Base-by-base conservation (phyloP, 192 early-diverging fungal genomes). In the Podila epicladia region DNA sequence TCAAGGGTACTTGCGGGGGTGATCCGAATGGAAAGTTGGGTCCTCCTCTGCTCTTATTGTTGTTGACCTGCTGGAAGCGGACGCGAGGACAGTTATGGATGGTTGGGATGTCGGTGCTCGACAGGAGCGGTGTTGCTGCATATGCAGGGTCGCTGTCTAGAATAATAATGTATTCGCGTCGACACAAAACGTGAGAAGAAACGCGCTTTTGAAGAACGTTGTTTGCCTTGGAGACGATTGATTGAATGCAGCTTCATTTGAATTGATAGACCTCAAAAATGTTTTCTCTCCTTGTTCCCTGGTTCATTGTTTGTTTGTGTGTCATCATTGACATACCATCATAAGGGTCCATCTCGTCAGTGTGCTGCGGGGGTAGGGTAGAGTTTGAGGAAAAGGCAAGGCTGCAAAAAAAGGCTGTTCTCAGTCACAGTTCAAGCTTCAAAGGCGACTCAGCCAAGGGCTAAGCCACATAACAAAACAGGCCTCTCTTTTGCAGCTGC, bases 61-160 rank as follows among this genome's bases (percentile, higher is more conserved):
- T 50, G 9, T 72, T 60, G 49, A 58, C 65, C 5, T 62, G 58
- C 9, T 70, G 64, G 45, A 79, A 72, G 13, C 72, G 80, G 28
- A 69, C 64, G 15, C 64, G 80, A 28, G 83, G 82, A 38, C 75
- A 73, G 22, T 84, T 85, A 22, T 67, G 45, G 13, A 80, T 28
- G 9, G 87, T 84, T 29, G 87, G 87, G 17, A 80, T 82, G 5
- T 75, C 80, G n/a, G 85, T 83, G 9, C 65, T 71, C 11, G 87
- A 85, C 62, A 77, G 26, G 12, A 89, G 58, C 19, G 67, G 83
- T 24, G 88, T 84, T 20, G 65, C 60, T 15, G 74, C 75, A 62
- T 82, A 89, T 7, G 73, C 87, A 13, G 84, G 85, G 57, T 85
- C 85, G 24, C 63, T 62, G 26, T 87, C 88, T 84, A 28, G 19